Base-by-base conservation (phyloP, 345 rosid genomes). In the Eutrema heterophyllum region DNA sequence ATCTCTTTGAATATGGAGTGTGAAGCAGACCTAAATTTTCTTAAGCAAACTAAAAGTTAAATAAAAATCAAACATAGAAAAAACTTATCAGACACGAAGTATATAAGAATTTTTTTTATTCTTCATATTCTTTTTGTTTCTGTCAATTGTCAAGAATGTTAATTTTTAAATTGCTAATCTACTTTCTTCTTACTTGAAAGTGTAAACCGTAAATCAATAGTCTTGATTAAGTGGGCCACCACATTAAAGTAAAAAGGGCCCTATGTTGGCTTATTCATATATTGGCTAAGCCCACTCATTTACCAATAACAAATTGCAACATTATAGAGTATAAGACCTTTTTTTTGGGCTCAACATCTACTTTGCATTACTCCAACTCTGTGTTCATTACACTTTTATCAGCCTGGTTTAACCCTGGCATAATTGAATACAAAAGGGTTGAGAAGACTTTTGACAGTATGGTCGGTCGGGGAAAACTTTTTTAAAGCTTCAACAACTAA, bases 391-490 rank as follows among this genome's bases (percentile, higher is more conserved):
- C 24, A 21, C 24, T 21, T 21, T 21, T 21, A 21, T 21, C 24
- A 21, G 24, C 24, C 1, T 21, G 24, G 24, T 21, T 21, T 21
- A 21, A 21, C 24, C 24, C 24, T 21, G 24, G 1, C 24, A 21
- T 21, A 21, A 21, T 21, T 2, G 2, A 21, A 21, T 21, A 21
- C 24, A 21, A 21, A 21, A 21, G 24, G 24, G 24, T 56, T 58
- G 49, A 70, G 48, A 12, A 24, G 74, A 59, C 67, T 52, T 43
- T 53, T 70, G 74, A 48, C 27, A 29, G 26, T 12, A 16, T 61
- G 62, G 76, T 72, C 70, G 76, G 76, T 63, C 63, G 45, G 61
- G 12, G 6, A 52, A 41, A 18, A 52, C 63, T 52, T 62, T 61
- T 30, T 32, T 21, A 62, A 48, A 65, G 56, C 30, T 48, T 32